phyloP scores from a whole-genome alignment of 768 basidiomycete species.

The Mycena alexandri region DNA sequence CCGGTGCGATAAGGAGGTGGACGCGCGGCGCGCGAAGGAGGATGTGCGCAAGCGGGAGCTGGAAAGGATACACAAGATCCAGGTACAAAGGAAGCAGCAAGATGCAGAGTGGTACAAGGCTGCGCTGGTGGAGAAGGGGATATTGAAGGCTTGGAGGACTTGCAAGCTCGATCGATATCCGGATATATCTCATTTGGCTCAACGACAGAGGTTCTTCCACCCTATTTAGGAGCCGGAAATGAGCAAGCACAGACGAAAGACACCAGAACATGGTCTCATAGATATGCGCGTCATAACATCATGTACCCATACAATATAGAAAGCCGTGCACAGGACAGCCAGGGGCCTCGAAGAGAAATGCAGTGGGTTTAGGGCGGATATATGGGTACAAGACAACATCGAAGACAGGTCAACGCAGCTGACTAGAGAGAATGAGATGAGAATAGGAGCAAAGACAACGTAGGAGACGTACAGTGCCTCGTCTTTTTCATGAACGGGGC shows the following conservation, averaged over 20 bases:
- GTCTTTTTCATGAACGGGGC: slow-evolving; percentile 95
- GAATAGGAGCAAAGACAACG: background rate
- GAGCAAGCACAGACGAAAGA: background rate
- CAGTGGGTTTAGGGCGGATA: slow-evolving; percentile 34
- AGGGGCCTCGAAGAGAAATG: slow-evolving; percentile 23
- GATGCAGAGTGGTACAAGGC: slow-evolving; percentile 93
- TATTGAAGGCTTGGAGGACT: slow-evolving; percentile 59
- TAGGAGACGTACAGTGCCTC: slow-evolving; percentile 91
- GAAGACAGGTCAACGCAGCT: slow-evolving; percentile 51
- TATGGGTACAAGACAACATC: slow-evolving; percentile 27
- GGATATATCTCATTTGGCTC: no score
- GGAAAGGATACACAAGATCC: slow-evolving; percentile 76
- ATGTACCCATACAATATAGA: slow-evolving; percentile 22
- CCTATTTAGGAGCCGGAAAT: background rate
- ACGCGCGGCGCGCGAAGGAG: slow-evolving; percentile 70
- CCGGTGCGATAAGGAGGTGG: slow-evolving; percentile 78
- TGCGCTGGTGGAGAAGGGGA: slow-evolving; percentile 83
- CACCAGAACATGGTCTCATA: slow-evolving; percentile 20
- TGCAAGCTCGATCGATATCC: no score
- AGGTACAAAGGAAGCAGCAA: slow-evolving; percentile 81
- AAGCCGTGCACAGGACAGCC: no score
- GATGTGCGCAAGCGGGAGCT: slow-evolving; percentile 73
- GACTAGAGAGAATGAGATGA: slow-evolving; percentile 42
- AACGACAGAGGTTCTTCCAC: no score
- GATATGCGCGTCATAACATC: slow-evolving; percentile 22